Evolutionary conservation across 371 early-diverging fungal species (phyloP).

Genomic region (Parasitella parasitica): DNA sequence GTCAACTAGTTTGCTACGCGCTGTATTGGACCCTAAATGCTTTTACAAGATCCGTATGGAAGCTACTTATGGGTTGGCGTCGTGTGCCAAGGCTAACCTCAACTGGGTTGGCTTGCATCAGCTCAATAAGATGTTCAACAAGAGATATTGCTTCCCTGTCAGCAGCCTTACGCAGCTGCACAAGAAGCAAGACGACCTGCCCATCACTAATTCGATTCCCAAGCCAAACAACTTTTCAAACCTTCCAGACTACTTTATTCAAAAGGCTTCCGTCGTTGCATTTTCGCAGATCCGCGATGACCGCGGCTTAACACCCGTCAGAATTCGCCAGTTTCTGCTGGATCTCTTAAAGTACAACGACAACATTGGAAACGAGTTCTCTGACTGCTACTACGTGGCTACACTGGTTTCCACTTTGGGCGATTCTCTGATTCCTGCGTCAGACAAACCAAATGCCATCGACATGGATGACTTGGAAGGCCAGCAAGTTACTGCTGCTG

Average conservation of each 20-base stretch:
- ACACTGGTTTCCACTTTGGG: constrained; percentile 72
- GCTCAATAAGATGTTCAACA: constrained; percentile 73
- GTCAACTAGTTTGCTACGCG: constrained; percentile 73
- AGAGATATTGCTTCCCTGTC: constrained; percentile 67
- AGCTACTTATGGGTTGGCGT: constrained; percentile 85
- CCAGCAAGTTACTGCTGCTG: constrained; percentile 50
- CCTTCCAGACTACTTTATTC: constrained; percentile 85
- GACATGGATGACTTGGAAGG: constrained; percentile 47
- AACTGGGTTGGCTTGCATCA: constrained; percentile 77
- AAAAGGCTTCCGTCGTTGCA: constrained; percentile 79
- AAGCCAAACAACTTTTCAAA: constrained; percentile 85
- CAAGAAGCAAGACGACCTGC: constrained; percentile 36
- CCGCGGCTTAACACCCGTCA: constrained; percentile 65
- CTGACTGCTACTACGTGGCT: constrained; percentile 81
- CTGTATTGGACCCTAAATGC: constrained; percentile 79
- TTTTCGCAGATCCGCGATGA: constrained; percentile 70
- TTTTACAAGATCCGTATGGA: constrained; percentile 95
- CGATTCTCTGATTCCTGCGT: constrained; percentile 62
- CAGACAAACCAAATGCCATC: constrained; percentile 20
- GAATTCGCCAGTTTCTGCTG: constrained; percentile 68
- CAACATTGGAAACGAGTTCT: constrained; percentile 85
- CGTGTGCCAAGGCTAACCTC: constrained; percentile 56
- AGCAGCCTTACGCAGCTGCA: constrained; percentile 15
- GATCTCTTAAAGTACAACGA: constrained; percentile 86
- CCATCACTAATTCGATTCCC: constrained; percentile 65